Base-by-base conservation (phyloP, 371 early-diverging fungal genomes). In the Actinomucor elegans region DNA sequence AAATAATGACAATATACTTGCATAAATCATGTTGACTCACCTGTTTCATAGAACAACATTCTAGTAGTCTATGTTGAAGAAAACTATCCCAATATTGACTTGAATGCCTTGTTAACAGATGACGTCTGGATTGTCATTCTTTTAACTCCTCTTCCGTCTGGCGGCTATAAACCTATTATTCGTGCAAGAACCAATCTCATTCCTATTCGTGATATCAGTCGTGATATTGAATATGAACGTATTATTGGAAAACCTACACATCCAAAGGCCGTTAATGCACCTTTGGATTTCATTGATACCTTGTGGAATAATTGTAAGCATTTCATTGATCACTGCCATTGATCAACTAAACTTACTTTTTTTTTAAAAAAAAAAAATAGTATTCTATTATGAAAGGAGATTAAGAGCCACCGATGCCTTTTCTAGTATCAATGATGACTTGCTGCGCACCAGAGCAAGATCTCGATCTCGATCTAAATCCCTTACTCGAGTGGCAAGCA, bases 11-110 rank as follows among this genome's bases (percentile, higher is more conserved):
- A 43, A 27, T 26, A 10, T 5, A 26, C 15, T n/a, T n/a, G n/a
- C n/a, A n/a, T n/a, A n/a, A n/a, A n/a, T n/a, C n/a, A n/a, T n/a
- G n/a, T n/a, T n/a, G n/a, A n/a, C 11, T 28, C 43, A 41, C 41
- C 26, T 41, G 23, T 41, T 23, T 42, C 23, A 8, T 57, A 75
- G 73, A 74, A 69, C 31, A 66, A 78, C 52, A 73, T 78, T 29
- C 61, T 71, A n/a, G 56, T 73, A 4, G 67, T 74, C 15, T 78
- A 73, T 50, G 42, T 75, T 14, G 75, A 77, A 49, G 67, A 75
- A n/a, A 67, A 49, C 6, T 35, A 31, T 35, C 18, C 45, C 12
- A 26, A 41, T 9, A 49, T 63, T 8, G 41, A 63, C 20, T 34
- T 64, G 12, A 41, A 58, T 40, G n/a, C 28, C 6, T 23, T 64